Percentiles rank a stretch among this genome's conserved stretches.
phyloP scores from a whole-genome alignment of 2,329 filamentous ascomycete species.

The Sclerotinia glacialis region DNA sequence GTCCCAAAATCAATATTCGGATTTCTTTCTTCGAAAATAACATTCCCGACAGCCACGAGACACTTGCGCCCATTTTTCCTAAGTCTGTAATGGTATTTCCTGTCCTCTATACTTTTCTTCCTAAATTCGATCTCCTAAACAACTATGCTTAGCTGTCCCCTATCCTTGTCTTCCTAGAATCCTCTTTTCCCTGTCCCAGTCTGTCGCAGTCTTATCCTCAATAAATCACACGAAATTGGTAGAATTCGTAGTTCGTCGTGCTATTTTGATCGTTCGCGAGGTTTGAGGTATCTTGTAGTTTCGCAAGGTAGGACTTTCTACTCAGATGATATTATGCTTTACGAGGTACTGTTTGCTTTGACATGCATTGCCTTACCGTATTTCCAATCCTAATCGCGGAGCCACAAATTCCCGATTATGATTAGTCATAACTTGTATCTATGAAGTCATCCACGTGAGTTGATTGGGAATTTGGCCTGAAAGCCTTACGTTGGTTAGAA shows the following conservation, averaged over 20 bases:
- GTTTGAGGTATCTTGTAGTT: not conserved
- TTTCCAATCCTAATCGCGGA: slow-evolving; percentile 18
- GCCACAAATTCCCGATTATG: slow-evolving; percentile 8
- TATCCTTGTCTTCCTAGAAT: slow-evolving; percentile 17
- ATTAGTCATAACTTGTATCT: slow-evolving; percentile 15
- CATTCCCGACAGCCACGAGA: slow-evolving; percentile 69
- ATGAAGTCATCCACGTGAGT: not conserved
- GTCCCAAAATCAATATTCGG: slow-evolving; percentile 86
- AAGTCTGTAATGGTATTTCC: slow-evolving; percentile 14
- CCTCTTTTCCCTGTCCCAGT: slow-evolving; percentile 10
- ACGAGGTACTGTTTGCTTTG: slow-evolving; percentile 16
- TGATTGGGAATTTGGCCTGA: not conserved
- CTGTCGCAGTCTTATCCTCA: slow-evolving; percentile 7
- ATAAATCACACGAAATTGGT: not conserved
- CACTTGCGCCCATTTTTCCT: slow-evolving; percentile 56
- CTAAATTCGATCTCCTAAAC: slow-evolving; percentile 1
- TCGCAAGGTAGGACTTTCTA: slow-evolving; percentile 10
- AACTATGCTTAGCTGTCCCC: slow-evolving; percentile 21
- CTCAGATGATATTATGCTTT: slow-evolving; percentile 14
- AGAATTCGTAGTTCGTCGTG: not conserved
- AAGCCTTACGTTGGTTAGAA: not conserved
- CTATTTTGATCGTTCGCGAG: not conserved
- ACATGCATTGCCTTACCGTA: slow-evolving; percentile 18
- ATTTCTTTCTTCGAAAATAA: slow-evolving; percentile 97
- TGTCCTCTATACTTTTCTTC: slow-evolving; percentile 12